phyloP scores from a whole-genome alignment of 2,329 filamentous ascomycete genomes.

The Pseudogymnoascus sp. region DNA sequence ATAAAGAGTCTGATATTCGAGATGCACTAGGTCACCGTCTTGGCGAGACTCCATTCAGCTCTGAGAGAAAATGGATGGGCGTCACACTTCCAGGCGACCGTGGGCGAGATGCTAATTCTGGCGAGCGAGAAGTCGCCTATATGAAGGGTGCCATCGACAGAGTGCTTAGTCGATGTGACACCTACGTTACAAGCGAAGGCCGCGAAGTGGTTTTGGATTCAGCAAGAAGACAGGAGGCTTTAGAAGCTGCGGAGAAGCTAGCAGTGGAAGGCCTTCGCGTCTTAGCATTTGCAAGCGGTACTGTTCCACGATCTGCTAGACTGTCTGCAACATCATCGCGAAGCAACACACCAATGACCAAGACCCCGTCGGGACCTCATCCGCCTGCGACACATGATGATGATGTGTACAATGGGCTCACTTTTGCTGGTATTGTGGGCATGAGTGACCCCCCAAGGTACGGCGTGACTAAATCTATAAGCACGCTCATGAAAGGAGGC shows the following conservation, averaged over 20 bases:
- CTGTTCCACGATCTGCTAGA: slow-evolving; percentile 43
- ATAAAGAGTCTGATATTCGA: slow-evolving; percentile 85
- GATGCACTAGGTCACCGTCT: slow-evolving; percentile 75
- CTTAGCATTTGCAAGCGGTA: slow-evolving; percentile 84
- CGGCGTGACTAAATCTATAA: slow-evolving; percentile 81
- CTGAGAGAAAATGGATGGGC: slow-evolving; percentile 98
- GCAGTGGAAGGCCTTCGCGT: slow-evolving; percentile 84
- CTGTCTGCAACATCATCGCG: slow-evolving; percentile 30
- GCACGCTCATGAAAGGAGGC: slow-evolving; percentile 82
- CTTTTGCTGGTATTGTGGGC: slow-evolving; percentile 85
- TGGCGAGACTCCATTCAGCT: slow-evolving; percentile 89
- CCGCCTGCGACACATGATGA: slow-evolving; percentile 42
- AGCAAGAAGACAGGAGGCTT: slow-evolving; percentile 60
- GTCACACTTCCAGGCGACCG: slow-evolving; percentile 56
- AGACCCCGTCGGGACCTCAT: slow-evolving; percentile 18
- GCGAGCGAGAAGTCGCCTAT: slow-evolving; percentile 74
- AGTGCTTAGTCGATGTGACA: slow-evolving; percentile 79
- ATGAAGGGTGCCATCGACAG: slow-evolving; percentile 92
- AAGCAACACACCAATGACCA: slow-evolving; percentile 43
- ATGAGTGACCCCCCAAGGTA: slow-evolving; percentile 96
- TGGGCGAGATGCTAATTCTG: slow-evolving; percentile 26
- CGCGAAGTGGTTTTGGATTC: slow-evolving; percentile 80
- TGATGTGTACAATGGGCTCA: slow-evolving; percentile 71
- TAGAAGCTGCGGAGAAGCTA: slow-evolving; percentile 76
- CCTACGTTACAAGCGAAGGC: slow-evolving; percentile 79